These are phyloP conservation scores for Davidsoniella australis DNA, from an alignment of 2,329 filamentous ascomycete species.

Conservation along the genomic window DNA sequence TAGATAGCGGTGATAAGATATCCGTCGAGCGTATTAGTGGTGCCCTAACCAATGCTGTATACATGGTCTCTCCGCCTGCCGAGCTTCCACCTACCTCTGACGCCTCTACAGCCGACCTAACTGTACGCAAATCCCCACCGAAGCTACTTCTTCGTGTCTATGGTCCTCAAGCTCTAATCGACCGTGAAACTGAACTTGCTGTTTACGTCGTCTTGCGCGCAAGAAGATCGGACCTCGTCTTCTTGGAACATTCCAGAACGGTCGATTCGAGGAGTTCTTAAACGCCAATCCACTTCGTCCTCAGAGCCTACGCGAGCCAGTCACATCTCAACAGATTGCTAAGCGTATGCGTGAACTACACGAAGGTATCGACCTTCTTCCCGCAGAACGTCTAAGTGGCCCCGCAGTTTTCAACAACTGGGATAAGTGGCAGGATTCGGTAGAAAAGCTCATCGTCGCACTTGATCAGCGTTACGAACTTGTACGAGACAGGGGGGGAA, in stretches of 20 bases:
- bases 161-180: constrained; percentile 87
- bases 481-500: constrained; percentile 18
- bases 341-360: constrained; percentile 96
- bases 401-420: constrained; percentile 83
- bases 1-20: constrained; percentile 52
- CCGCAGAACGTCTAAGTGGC: constrained; percentile 59
- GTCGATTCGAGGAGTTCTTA: constrained; percentile 89
- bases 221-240: constrained; percentile 88
- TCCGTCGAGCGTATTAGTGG: constrained; percentile 67
- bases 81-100: constrained; percentile 16
- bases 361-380: constrained; percentile 74
- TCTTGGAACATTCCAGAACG: constrained; percentile 83
- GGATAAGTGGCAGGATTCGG: constrained; percentile 72
- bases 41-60: constrained; percentile 89
- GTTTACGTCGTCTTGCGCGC: constrained; percentile 73
- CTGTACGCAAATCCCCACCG: constrained; percentile 23
- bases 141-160: constrained; percentile 86
- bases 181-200: constrained; percentile 74
- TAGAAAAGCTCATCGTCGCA: constrained; percentile 38
- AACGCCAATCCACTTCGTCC: constrained; percentile 67
- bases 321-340: constrained; percentile 81
- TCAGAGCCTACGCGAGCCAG: constrained; percentile 58
- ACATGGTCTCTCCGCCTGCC: constrained; percentile 70
- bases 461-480: constrained; percentile 42
- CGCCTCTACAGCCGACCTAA: constrained; percentile 23